Base-by-base conservation (phyloP, 345 rosid species). In the Euclidium syriacum region DNA sequence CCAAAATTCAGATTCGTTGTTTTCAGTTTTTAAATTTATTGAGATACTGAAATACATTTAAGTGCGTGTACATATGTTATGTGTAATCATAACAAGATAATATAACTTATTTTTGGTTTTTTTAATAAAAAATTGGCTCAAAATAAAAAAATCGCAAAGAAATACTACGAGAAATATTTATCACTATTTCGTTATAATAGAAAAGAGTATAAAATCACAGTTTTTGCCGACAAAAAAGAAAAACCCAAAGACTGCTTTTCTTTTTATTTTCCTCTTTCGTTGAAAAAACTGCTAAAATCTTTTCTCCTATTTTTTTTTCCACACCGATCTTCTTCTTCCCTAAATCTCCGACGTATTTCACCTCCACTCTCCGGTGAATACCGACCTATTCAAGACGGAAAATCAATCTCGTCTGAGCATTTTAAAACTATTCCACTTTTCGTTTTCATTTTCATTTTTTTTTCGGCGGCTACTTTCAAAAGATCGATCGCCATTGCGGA, bases 221-320 rank as follows among this genome's bases (percentile, higher is more conserved):
- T 35, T 19, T 15, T 70, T 22, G 63, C 69, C 69, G 74, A 70
- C 69, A 40, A 70, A 70, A 36, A 52, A 17, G 34, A 7, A 34
- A 60, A 63, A 32, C 20, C 42, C 16, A 61, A 61, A 52, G 55
- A 61, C 62, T 32, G 56, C 42, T 43, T 11, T 3, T 6, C 33
- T 52, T 33, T 10, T 26, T 29, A 5, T 29, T n/a, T 39, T 34
- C 38, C 35, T 39, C 35, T 19, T 58, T 15, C 6, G 70, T 64
- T 14, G 53, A 64, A 64, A 52, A n/a, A 20, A 19, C 32, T 10
- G 41, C 6, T 39, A 23, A 51, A 33, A 33, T 61, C 43, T 34
- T 15, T 32, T 22, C 11, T 63, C 30, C n/a, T n/a, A n/a, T 46
- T 3, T 39, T 49, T 11, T 22, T 52, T 30, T 2, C 32, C 34